Base-by-base conservation (phyloP, 306 rosid genomes). In the Mucuna pruriens region DNA sequence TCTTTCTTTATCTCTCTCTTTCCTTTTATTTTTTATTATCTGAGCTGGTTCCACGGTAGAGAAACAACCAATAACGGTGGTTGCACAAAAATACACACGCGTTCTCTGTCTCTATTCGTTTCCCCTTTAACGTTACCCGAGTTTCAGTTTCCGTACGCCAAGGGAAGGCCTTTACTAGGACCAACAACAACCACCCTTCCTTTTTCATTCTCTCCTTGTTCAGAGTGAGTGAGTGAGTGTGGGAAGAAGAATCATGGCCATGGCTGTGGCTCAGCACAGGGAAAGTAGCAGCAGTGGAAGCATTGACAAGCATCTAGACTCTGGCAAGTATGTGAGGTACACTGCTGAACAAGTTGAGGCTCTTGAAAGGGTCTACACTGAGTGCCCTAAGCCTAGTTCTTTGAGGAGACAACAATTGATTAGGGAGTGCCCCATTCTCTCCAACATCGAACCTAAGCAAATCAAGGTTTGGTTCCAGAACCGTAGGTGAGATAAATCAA, bases 401-500 rank as follows among this genome's bases (percentile, higher is more conserved):
- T 45, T 92, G 25, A 88, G 98, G n/a, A 87, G 99, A 71, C 98
- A 95, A 51, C 99, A 93, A 73, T 64, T 95, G 83, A 93, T 95
- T 85, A 90, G 98, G 5, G 99, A 95, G 65, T 95, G 98, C 75
- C 94, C 98, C 74, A 95, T 92, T 89, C 96, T 95, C 61, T 86
- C 91, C 34, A 91, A 91, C 88, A 90, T 95, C 62, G 99, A 95
- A 71, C 97, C 99, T 16, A 95, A 94, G 84, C 99, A 95, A 92
- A 95, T 95, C 94, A 95, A 95, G 79, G 99, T 95, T 81, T 95
- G 99, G 99, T 95, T 95, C 74, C 99, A 95, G 82, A 95, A 95
- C 90, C 91, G 99, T 25, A 93, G 99, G 99, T 91, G 72, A 51
- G 51, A 7, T 33, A 10, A 22, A 15, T 45, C 49, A 57, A 31